These are phyloP conservation scores for Ganoderma multipileum DNA, from an alignment of 1,284 basidiomycete genomes.

Conservation along the genomic window DNA sequence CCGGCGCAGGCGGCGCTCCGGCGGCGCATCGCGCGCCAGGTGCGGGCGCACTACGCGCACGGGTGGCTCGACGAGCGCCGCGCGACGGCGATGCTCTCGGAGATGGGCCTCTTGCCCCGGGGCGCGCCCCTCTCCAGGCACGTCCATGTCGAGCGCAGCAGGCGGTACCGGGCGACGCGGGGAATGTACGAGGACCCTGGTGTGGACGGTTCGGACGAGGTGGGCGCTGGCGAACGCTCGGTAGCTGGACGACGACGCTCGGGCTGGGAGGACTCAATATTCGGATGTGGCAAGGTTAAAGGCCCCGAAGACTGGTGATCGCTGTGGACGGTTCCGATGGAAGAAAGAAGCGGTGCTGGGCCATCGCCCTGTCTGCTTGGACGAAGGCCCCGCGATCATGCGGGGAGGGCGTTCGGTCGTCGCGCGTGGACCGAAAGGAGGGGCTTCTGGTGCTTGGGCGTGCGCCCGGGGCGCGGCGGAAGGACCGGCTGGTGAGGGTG, in stretches of 20 bases:
- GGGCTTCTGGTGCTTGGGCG: constrained; percentile 23
- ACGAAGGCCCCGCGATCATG: constrained; percentile 24
- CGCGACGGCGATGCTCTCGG: constrained; percentile 45
- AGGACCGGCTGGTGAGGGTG: constrained; percentile 11
- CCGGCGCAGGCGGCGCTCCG: constrained; percentile 51
- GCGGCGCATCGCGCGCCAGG: constrained; percentile 43
- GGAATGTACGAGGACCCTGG: neutral
- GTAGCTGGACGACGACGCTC: neutral
- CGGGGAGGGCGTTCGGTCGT: constrained; percentile 16
- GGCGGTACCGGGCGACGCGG: constrained; percentile 13
- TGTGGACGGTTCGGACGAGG: too few relatives aligned
- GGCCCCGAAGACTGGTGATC: constrained; percentile 24
- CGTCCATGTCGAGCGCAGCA: constrained; percentile 1
- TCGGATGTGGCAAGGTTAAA: constrained; percentile 10
- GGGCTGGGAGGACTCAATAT: neutral
- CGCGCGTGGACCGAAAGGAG: constrained; percentile 12
- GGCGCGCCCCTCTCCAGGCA: constrained; percentile 7
- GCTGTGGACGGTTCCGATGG: constrained; percentile 26
- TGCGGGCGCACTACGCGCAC: constrained; percentile 41
- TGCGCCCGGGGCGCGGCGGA: constrained; percentile 10
- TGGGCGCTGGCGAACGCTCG: neutral
- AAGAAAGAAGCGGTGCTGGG: constrained; percentile 19
- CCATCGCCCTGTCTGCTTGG: neutral
- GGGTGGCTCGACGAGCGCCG: constrained; percentile 40
- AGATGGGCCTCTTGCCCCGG: constrained; percentile 31